Evolutionary conservation across 23 red algal species (phyloP).

Genomic region (Gracilaria caudata): DNA sequence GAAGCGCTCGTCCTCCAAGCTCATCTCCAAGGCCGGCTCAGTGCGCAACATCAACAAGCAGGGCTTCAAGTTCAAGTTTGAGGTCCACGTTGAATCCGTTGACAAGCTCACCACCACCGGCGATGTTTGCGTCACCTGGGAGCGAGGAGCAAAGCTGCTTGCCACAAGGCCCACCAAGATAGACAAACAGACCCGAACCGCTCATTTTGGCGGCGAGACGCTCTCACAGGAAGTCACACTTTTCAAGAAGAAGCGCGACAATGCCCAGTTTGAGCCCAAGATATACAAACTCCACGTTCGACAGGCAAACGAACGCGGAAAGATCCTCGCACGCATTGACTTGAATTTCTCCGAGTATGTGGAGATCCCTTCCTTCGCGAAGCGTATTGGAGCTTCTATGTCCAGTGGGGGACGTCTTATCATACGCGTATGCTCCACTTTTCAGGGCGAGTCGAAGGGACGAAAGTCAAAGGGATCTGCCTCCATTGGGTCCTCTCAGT

Average conservation of each 20-base stretch:
- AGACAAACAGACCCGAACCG: constrained; percentile 56
- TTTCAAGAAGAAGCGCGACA: constrained; percentile 77
- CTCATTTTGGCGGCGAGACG: constrained; percentile 40
- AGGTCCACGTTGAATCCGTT: constrained; percentile 64
- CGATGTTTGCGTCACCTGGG: constrained; percentile 72
- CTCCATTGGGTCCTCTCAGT: constrained; percentile 30
- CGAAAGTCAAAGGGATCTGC: constrained; percentile 41
- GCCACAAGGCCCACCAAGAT: constrained; percentile 48
- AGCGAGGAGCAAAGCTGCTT: constrained; percentile 61
- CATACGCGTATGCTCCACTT: constrained; percentile 49
- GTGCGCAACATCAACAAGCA: constrained; percentile 72
- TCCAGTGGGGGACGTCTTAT: constrained; percentile 57
- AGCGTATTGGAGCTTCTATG: constrained; percentile 64
- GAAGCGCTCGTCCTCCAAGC: constrained; percentile 82
- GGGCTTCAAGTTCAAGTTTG: constrained; percentile 62
- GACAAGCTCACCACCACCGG: constrained; percentile 55
- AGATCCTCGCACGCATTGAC: constrained; percentile 69
- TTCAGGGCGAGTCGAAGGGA: constrained; percentile 43
- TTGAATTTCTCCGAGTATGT: constrained; percentile 75
- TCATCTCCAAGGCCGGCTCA: constrained; percentile 76
- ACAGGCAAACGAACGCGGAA: constrained; percentile 42
- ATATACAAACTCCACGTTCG: constrained; percentile 65
- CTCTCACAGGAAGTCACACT: constrained; percentile 70
- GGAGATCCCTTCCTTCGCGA: constrained; percentile 56
- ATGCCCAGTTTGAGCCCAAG: constrained; percentile 59